phyloP scores from a whole-genome alignment of 805 yeast species.

The Teunomyces tritomae region DNA sequence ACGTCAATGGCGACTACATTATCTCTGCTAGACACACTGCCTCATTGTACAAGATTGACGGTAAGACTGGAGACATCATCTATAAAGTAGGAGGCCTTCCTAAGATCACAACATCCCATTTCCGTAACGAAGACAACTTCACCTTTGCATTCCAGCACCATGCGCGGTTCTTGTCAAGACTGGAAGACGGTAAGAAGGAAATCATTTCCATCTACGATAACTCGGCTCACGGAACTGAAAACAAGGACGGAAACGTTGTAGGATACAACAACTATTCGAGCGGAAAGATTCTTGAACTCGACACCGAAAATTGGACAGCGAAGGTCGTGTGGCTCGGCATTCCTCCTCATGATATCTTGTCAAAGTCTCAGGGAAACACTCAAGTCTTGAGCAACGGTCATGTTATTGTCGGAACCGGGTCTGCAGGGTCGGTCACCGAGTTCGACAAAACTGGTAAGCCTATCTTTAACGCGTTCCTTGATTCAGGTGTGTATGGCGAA shows the following conservation, averaged over 20 bases:
- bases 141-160: slow-evolving; percentile 38
- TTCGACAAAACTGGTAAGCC: slow-evolving; percentile 23
- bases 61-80: slow-evolving; percentile 32
- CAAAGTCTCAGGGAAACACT: slow-evolving; percentile 32
- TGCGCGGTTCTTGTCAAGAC: slow-evolving; percentile 25
- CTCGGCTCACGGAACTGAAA: slow-evolving; percentile 35
- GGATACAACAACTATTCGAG: slow-evolving; percentile 22
- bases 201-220: slow-evolving; percentile 36
- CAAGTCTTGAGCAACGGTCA: slow-evolving; percentile 32
- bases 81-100: slow-evolving; percentile 34
- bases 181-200: slow-evolving; percentile 22
- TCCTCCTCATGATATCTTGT: slow-evolving; percentile 21
- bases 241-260: slow-evolving; percentile 23
- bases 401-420: slow-evolving; percentile 37
- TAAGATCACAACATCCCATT: slow-evolving; percentile 14
- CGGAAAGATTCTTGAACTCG: slow-evolving; percentile 34
- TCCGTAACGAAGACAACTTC: slow-evolving; percentile 17
- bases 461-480: slow-evolving; percentile 30
- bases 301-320: slow-evolving; percentile 24
- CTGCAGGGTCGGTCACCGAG: slow-evolving; percentile 39
- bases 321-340: slow-evolving; percentile 20
- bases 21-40: slow-evolving; percentile 36
- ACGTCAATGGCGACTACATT: slow-evolving; percentile 30
- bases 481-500: slow-evolving; percentile 24
- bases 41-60: slow-evolving; percentile 31